Evolutionary conservation across 495 filamentous ascomycete genomes (phyloP).

Genomic region (Articulospora tetracladia): DNA sequence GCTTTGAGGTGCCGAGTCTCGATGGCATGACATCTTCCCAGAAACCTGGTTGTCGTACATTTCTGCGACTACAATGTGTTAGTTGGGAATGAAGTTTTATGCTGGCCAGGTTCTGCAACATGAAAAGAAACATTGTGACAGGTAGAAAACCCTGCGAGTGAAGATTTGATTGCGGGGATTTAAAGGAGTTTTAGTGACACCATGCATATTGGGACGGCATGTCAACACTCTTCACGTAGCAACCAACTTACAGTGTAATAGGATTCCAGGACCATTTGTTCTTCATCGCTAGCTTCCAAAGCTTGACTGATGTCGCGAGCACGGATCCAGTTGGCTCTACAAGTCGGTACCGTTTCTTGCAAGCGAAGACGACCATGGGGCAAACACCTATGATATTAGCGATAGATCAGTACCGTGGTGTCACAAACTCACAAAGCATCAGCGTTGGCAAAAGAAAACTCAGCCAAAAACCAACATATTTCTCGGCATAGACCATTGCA

Average conservation of each 20-base stretch:
- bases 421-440: constrained; percentile 33
- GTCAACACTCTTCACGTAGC: too few species aligned
- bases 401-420: neutral
- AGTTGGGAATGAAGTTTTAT: neutral
- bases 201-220: too few species aligned
- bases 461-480: constrained; percentile 74
- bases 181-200: too few species aligned
- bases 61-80: constrained; percentile 32
- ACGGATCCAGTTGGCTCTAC: constrained; percentile 47
- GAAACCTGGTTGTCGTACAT: constrained; percentile 48
- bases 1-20: constrained; percentile 41
- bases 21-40: constrained; percentile 68
- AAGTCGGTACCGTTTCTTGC: constrained; percentile 43
- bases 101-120: too few species aligned
- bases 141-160: too few species aligned
- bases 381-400: constrained; percentile 27
- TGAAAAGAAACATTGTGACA: too few species aligned
- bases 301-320: constrained; percentile 40
- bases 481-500: constrained; percentile 60
- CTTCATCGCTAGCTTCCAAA: constrained; percentile 32
- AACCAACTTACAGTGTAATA: neutral
- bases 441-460: constrained; percentile 57
- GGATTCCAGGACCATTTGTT: constrained; percentile 11
- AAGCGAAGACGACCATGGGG: constrained; percentile 44
- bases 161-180: too few species aligned